phyloP scores from a whole-genome alignment of 1,284 basidiomycete species.

The Gymnopus androsaceus region DNA sequence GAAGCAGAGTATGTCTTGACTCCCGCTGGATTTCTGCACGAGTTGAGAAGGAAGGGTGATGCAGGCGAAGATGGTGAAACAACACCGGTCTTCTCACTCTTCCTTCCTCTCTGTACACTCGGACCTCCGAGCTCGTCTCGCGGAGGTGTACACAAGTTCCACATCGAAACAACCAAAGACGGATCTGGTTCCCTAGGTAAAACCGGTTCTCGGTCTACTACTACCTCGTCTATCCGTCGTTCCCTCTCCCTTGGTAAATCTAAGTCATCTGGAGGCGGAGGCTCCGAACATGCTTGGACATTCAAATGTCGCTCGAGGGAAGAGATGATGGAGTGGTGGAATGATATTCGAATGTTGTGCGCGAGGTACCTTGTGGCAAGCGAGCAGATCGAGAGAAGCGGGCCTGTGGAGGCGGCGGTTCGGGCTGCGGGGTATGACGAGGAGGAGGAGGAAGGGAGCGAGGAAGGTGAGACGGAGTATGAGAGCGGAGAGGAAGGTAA shows the following conservation, averaged over 20 bases:
- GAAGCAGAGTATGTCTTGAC: conserved; percentile 94
- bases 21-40: conserved; percentile 94
- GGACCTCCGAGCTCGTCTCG: conserved; percentile 83
- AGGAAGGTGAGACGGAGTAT: conserved; percentile 74
- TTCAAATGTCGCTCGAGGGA: conserved; percentile 91
- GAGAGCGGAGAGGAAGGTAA: conserved; percentile 63
- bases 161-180: conserved; percentile 92
- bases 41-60: conserved; percentile 56
- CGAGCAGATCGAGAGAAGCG: conserved; percentile 91
- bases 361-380: conserved; percentile 90
- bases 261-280: conserved; percentile 19
- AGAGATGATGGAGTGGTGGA: conserved; percentile 99
- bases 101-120: conserved; percentile 94
- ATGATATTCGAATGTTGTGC: conserved; percentile 95
- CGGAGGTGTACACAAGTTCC: conserved; percentile 91
- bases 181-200: conserved; percentile 67
- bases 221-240: conserved; percentile 38
- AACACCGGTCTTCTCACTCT: conserved; percentile 83
- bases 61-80: conserved; percentile 77
- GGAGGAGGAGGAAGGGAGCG: conserved; percentile 74
- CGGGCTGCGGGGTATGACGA: conserved; percentile 83
- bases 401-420: conserved; percentile 92
- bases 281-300: conserved; percentile 77
- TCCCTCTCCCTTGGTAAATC: conserved; percentile 36
- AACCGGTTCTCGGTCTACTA: conserved; percentile 47